These are phyloP conservation scores for Narthecium ossifragum DNA, from an alignment of 106 monocot genomes.

Conservation along the genomic window DNA sequence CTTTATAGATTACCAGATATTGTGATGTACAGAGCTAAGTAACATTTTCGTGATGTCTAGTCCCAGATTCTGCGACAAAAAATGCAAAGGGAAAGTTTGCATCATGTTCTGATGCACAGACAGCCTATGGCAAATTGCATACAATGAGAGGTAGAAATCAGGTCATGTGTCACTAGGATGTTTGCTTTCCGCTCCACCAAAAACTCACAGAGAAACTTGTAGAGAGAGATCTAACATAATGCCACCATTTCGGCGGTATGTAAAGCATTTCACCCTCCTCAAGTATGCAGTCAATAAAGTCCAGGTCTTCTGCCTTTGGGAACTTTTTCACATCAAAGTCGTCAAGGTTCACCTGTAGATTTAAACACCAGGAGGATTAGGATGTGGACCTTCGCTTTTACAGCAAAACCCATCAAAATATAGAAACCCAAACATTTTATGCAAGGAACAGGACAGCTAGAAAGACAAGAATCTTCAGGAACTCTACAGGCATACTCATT, in stretches of 20 bases:
- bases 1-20: too few relatives aligned
- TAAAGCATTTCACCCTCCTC: slow-evolving; percentile 79
- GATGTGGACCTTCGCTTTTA: too few relatives aligned
- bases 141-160: not conserved
- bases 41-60: not conserved
- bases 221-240: slow-evolving; percentile 72
- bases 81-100: not conserved
- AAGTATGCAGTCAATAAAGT: slow-evolving; percentile 63
- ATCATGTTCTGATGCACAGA: not conserved
- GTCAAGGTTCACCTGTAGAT: slow-evolving; percentile 79
- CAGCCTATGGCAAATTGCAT: not conserved
- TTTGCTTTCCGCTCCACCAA: slow-evolving; percentile 48
- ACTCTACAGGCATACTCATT: too few relatives aligned
- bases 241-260: slow-evolving; percentile 86
- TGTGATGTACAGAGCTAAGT: not conserved
- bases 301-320: slow-evolving; percentile 51
- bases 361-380: not conserved
- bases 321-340: slow-evolving; percentile 43
- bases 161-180: not conserved
- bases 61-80: not conserved
- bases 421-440: too few relatives aligned
- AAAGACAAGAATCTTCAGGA: too few relatives aligned
- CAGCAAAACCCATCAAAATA: too few relatives aligned
- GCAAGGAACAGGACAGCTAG: too few relatives aligned
- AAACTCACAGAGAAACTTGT: slow-evolving; percentile 94